Base-by-base conservation (phyloP, 371 early-diverging fungal genomes). In the Massospora cicadina region DNA sequence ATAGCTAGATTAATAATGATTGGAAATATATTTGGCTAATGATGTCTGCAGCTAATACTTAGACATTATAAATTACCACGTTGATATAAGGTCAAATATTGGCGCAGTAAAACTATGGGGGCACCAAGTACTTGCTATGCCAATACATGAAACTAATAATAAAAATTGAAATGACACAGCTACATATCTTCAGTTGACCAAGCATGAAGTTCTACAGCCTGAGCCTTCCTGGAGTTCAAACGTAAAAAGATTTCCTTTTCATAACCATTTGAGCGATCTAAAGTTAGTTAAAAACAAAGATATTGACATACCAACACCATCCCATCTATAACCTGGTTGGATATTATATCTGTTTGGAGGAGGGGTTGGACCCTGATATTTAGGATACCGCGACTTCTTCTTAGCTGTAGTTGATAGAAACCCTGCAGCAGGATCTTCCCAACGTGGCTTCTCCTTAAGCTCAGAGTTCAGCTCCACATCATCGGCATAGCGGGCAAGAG, bases 321-420 rank as follows among this genome's bases (percentile, higher is more conserved):
- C 93, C 93, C 93, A 93, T 2, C 90, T 79, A 69, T 87, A 87
- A 0, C 93, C 93, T 23, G 93, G 91, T 32, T 75, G 73, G 56
- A 91, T 91, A 67, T 81, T 80, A 71, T 81, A 91, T 25, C 93
- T 74, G 72, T 93, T 93, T 7, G 87, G 87, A 33, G 88, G 81
- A 67, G 81, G 80, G 2, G 78, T 72, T 53, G 71, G 69, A 10
- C 86, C 86, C 63, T 80, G 75, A 64, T 83, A 85, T 10, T 26
- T 68, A 66, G 67, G 85, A 71, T 65, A 73, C 60, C 29, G 72
- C 30, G 60, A 17, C 25, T 74, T 23, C 65, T 63, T 64, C 69
- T 76, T 69, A 70, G 74, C 65, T 68, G 67, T 71, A 2, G 58
- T 17, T 27, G 55, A 64, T 24, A 85, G 68, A 64, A 83, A 85